A percentile compares a stretch with the other conserved stretches of the same genome.
These are phyloP conservation scores for Rhizopogon sp. DNA, from an alignment of 768 basidiomycete genomes.

Conservation along the genomic window DNA sequence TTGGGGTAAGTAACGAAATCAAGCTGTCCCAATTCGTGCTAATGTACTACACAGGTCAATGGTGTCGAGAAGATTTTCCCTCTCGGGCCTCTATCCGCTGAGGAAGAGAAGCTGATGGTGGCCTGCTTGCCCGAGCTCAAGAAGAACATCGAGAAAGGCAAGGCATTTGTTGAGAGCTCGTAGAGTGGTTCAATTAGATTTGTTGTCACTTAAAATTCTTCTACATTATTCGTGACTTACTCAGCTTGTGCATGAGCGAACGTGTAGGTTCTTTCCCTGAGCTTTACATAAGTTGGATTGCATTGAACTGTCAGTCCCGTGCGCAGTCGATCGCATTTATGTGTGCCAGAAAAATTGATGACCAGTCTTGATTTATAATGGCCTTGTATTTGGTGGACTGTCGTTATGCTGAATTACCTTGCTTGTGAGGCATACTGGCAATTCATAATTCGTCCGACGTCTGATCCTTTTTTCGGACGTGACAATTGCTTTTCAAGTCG, in stretches of 20 bases:
- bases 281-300: too few relatives aligned
- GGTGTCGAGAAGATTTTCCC: slow-evolving; percentile 94
- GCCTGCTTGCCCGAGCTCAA: slow-evolving; percentile 89
- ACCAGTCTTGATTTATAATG: too few relatives aligned
- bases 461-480: too few relatives aligned
- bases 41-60: slow-evolving; percentile 41
- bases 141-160: slow-evolving; percentile 98
- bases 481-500: too few relatives aligned
- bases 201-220: not conserved
- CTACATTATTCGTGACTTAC: not conserved
- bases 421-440: too few relatives aligned
- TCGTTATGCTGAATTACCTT: too few relatives aligned
- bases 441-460: too few relatives aligned
- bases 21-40: slow-evolving; percentile 2
- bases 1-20: slow-evolving; percentile 59
- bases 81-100: slow-evolving; percentile 69
- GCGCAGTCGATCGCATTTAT: too few relatives aligned
- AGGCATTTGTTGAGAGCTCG: slow-evolving; percentile 55
- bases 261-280: too few relatives aligned
- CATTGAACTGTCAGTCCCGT: too few relatives aligned
- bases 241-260: not conserved
- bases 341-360: too few relatives aligned
- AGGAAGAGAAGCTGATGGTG: slow-evolving; percentile 83
- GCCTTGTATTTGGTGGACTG: too few relatives aligned
- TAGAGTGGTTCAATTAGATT: slow-evolving; percentile 13